Percentiles rank a stretch among this genome's conserved stretches.
Conservation (phyloP, 345 rosid species). For the Eucalyptus marginata region DNA sequence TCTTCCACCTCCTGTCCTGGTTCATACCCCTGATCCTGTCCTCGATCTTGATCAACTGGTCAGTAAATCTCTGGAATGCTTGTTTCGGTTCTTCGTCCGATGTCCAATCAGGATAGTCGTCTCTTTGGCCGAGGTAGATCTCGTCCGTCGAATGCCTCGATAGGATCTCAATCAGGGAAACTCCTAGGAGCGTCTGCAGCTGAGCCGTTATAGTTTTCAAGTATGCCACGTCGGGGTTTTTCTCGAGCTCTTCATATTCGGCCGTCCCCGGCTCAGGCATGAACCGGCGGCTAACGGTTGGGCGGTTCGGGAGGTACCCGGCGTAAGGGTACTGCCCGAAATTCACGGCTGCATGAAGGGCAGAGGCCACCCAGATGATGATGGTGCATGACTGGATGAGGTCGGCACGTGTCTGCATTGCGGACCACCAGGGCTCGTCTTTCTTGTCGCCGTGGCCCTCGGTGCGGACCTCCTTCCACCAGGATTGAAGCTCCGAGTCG, state of each 20-base stretch:
- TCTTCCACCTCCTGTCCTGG: slow-evolving; percentile 48
- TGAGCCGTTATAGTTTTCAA: slow-evolving; percentile 90
- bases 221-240: slow-evolving; percentile 40
- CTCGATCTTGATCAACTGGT: slow-evolving; percentile 44
- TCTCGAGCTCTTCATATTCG: slow-evolving; percentile 48
- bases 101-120: slow-evolving; percentile 50
- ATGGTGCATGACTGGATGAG: slow-evolving; percentile 64
- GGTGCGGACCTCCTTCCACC: slow-evolving; percentile 75
- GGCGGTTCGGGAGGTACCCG: slow-evolving; percentile 92
- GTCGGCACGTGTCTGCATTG: slow-evolving; percentile 38
- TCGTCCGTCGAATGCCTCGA: slow-evolving; percentile 85
- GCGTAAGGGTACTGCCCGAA: slow-evolving; percentile 96
- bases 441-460: slow-evolving; percentile 75
- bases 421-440: slow-evolving; percentile 76
- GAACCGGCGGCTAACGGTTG: slow-evolving; percentile 77
- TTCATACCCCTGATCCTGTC: slow-evolving; percentile 38
- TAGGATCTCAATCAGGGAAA: slow-evolving; percentile 72
- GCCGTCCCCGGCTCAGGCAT: slow-evolving; percentile 85
- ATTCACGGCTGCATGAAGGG: slow-evolving; percentile 93
- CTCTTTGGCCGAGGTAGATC: slow-evolving; percentile 83
- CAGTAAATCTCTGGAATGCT: slow-evolving; percentile 53
- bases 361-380: slow-evolving; percentile 88
- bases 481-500: slow-evolving; percentile 68
- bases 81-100: slow-evolving; percentile 49
- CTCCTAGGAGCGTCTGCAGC: slow-evolving; percentile 72